Evolutionary conservation across 805 yeast genomes (phyloP).

Genomic region (Cyberlindnera mycetangii): DNA sequence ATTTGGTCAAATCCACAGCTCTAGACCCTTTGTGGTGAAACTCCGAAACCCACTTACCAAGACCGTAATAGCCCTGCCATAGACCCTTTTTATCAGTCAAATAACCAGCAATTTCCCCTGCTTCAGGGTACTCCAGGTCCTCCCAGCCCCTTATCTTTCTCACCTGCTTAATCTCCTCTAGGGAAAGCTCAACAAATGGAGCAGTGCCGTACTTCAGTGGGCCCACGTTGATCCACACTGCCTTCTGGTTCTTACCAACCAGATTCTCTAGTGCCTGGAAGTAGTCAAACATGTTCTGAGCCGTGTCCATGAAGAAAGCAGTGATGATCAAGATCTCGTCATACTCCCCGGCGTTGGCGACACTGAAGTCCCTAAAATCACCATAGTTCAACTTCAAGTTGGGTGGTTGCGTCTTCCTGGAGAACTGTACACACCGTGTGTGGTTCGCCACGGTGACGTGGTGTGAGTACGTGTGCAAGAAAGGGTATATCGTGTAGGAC

Average conservation of each 20-base stretch:
- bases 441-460: conserved; percentile 51
- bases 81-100: conserved; percentile 61
- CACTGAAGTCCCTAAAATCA: conserved; percentile 59
- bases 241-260: conserved; percentile 38
- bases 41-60: conserved; percentile 49
- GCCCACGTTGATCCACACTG: conserved; percentile 87
- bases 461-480: conserved; percentile 66
- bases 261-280: conserved; percentile 58
- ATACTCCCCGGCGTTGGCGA: conserved; percentile 29
- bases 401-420: conserved; percentile 38
- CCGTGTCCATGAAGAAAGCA: conserved; percentile 87
- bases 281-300: conserved; percentile 79
- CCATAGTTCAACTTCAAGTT: conserved; percentile 50
- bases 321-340: conserved; percentile 57
- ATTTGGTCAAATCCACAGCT: background rate
- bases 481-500: conserved; percentile 40
- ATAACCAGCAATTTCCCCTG: conserved; percentile 51
- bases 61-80: conserved; percentile 79
- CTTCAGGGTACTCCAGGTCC: conserved; percentile 35
- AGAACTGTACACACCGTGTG: conserved; percentile 38
- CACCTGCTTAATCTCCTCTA: conserved; percentile 61
- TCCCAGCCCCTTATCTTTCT: conserved; percentile 65
- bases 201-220: conserved; percentile 92
- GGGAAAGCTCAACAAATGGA: conserved; percentile 68
- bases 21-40: background rate